These are phyloP conservation scores for Phaffia tasmanica DNA, from an alignment of 768 basidiomycete genomes.

Conservation along the genomic window DNA sequence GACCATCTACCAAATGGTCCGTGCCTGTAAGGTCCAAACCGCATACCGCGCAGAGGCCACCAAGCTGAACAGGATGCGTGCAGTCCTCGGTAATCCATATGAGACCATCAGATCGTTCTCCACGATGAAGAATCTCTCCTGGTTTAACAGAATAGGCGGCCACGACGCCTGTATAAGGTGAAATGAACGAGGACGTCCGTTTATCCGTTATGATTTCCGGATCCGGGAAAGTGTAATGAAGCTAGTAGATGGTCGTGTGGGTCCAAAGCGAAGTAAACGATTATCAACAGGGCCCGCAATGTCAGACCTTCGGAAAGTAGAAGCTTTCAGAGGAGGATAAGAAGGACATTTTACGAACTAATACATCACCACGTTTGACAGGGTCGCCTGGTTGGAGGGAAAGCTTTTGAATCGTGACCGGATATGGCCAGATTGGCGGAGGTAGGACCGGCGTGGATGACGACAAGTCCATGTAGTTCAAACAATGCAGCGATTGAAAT, in stretches of 20 bases:
- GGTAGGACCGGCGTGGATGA: constrained; percentile 53
- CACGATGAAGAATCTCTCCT: not conserved
- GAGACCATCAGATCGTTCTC: constrained; percentile 14
- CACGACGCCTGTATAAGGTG: not conserved
- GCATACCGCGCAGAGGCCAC: constrained; percentile 84
- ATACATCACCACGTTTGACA: constrained; percentile 60
- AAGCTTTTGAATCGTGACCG: constrained; percentile 66
- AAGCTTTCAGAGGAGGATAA: constrained; percentile 45
- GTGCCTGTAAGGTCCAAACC: constrained; percentile 81
- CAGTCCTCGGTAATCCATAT: constrained; percentile 76
- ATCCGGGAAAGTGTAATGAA: constrained; percentile 11
- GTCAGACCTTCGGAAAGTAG: constrained; percentile 1
- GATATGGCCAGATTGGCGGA: constrained; percentile 70
- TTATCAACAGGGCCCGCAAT: constrained; percentile 13
- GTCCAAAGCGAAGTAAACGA: not conserved
- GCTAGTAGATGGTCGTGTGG: not conserved
- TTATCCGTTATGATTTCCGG: constrained; percentile 34
- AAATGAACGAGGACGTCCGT: not conserved
- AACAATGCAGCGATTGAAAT: too few relatives aligned
- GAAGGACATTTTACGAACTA: constrained; percentile 65
- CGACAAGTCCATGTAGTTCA: not conserved
- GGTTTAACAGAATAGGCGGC: not conserved
- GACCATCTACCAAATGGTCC: constrained; percentile 63
- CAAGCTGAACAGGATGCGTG: constrained; percentile 85
- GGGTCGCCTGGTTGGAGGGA: constrained; percentile 44